A percentile compares a stretch with the other conserved stretches of the same genome.
These are phyloP conservation scores for Aspergillus sclerotialis DNA, from an alignment of 2,329 filamentous ascomycete species.

Conservation along the genomic window DNA sequence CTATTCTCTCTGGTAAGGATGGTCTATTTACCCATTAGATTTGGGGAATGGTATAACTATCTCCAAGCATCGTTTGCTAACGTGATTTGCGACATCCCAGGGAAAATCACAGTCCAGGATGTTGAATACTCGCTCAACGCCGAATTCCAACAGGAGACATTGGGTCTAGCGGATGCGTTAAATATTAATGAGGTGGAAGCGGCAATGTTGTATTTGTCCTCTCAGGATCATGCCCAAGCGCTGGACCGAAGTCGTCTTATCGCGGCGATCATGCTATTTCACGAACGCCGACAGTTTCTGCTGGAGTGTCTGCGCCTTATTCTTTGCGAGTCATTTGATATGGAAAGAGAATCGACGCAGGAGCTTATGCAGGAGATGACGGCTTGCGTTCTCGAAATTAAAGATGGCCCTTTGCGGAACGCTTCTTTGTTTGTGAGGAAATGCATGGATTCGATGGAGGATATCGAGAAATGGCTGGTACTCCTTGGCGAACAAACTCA, in stretches of 20 bases:
- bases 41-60: background rate
- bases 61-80: conserved; percentile 9
- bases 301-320: conserved; percentile 79
- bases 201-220: conserved; percentile 66
- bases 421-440: conserved; percentile 62
- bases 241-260: conserved; percentile 68
- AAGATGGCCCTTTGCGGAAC: conserved; percentile 39
- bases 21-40: background rate
- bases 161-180: conserved; percentile 79
- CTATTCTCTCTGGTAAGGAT: conserved; percentile 58
- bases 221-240: conserved; percentile 60
- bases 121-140: conserved; percentile 75
- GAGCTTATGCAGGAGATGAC: conserved; percentile 51
- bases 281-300: conserved; percentile 74
- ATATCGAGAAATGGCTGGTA: conserved; percentile 70
- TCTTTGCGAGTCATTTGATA: conserved; percentile 59
- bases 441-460: conserved; percentile 68
- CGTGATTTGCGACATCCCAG: conserved; percentile 37
- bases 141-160: conserved; percentile 74
- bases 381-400: conserved; percentile 52
- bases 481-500: conserved; percentile 69
- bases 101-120: conserved; percentile 66
- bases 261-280: conserved; percentile 78
- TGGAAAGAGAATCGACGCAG: conserved; percentile 51
- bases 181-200: conserved; percentile 86